Evolutionary conservation across 2,329 filamentous ascomycete genomes (phyloP).

Genomic region (Zopfia rhizophila): DNA sequence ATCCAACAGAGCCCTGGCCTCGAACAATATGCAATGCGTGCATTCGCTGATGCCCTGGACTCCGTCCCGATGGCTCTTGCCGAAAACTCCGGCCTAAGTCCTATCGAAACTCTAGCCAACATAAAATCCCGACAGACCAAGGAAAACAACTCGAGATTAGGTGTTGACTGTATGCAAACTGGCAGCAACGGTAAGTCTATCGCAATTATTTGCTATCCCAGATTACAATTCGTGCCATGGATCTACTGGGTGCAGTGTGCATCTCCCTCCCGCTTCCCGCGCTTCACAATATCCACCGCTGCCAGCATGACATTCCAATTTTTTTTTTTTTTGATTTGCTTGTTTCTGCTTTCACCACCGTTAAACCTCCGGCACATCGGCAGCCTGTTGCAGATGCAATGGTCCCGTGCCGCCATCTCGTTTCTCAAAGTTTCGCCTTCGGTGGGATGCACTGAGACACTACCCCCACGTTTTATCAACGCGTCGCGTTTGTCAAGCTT

Average conservation of each 20-base stretch:
- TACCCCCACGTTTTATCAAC: constrained; percentile 37
- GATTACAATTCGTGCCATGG: constrained; percentile 8
- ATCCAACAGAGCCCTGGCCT: constrained; percentile 80
- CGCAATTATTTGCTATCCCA: constrained; percentile 16
- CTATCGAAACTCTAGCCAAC: constrained; percentile 92
- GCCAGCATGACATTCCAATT: constrained; percentile 18
- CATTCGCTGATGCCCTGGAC: constrained; percentile 95
- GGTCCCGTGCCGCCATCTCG: constrained; percentile 30
- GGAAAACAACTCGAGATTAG: constrained; percentile 79
- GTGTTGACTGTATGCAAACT: constrained; percentile 97
- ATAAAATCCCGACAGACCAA: constrained; percentile 98
- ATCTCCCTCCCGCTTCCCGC: constrained; percentile 11
- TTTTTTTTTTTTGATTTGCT: constrained; percentile 14
- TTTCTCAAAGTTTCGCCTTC: constrained; percentile 17
- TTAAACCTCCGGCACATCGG: constrained; percentile 19
- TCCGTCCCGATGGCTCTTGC: constrained; percentile 93
- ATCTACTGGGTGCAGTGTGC: neutral
- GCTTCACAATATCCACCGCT: constrained; percentile 1
- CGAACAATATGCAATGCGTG: constrained; percentile 98
- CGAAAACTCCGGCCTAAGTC: constrained; percentile 95
- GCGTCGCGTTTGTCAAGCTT: constrained; percentile 26
- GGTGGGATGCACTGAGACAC: constrained; percentile 28
- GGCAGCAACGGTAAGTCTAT: constrained; percentile 78
- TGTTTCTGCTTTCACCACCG: constrained; percentile 28
- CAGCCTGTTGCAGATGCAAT: constrained; percentile 19